A percentile compares a stretch with the other conserved stretches of the same genome.
phyloP scores from a whole-genome alignment of 768 basidiomycete genomes.

The Phallus indusiatus region DNA sequence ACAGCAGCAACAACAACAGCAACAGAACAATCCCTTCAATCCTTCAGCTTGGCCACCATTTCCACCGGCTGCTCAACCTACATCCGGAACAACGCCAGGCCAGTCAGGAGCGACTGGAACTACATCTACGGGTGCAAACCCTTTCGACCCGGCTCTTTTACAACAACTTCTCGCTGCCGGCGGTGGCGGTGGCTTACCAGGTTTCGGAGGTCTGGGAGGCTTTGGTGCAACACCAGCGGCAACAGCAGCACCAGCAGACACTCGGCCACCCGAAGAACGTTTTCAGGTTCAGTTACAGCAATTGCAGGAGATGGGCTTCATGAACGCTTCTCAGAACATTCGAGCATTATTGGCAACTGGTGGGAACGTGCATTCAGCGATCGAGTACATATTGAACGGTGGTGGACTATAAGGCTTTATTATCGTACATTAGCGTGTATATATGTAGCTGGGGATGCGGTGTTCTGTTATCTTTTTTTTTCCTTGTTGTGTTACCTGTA shows the following conservation, averaged over 20 bases:
- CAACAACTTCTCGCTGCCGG: constrained; percentile 29
- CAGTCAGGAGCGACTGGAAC: constrained; percentile 10
- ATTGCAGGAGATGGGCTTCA: constrained; percentile 93
- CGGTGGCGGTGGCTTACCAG: constrained; percentile 2
- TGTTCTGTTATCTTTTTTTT: neutral
- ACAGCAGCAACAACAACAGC: constrained; percentile 23
- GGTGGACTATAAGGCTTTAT: constrained; percentile 47
- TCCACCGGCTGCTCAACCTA: constrained; percentile 18
- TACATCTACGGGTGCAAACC: constrained; percentile 13
- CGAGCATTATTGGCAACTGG: constrained; percentile 83
- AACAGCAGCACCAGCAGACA: constrained; percentile 48
- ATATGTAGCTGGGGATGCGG: neutral
- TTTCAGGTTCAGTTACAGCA: constrained; percentile 89
- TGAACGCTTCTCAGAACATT: constrained; percentile 82
- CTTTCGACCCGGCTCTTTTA: constrained; percentile 36
- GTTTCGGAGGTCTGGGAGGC: constrained; percentile 17
- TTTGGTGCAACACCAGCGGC: constrained; percentile 26
- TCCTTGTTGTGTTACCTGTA: neutral
- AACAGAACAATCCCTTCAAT: constrained; percentile 49
- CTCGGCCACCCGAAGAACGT: constrained; percentile 79
- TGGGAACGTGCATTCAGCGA: constrained; percentile 87
- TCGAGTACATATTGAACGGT: constrained; percentile 84
- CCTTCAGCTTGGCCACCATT: constrained; percentile 9
- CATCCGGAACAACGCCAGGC: constrained; percentile 14
- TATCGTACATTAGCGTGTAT: neutral